Percentiles rank a stretch among this genome's conserved stretches.
phyloP scores from a whole-genome alignment of 139 green algal genomes.

The Cymbomonas tetramitiformis region DNA sequence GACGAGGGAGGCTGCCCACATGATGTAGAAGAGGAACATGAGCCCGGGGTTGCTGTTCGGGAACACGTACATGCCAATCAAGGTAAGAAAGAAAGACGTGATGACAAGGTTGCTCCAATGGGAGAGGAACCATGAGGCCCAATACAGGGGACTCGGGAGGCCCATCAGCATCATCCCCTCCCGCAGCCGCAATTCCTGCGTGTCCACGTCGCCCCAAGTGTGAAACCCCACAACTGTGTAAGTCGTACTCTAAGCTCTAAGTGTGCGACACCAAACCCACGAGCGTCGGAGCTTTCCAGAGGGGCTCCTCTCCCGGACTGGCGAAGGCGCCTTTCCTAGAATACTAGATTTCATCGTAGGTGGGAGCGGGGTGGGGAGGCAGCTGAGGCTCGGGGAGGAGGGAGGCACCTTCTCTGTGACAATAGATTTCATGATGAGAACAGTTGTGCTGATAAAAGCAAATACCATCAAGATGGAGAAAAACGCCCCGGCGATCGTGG shows the following conservation, averaged over 20 bases:
- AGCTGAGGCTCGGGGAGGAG: too few relatives aligned
- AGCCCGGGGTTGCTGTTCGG: constrained; percentile 12
- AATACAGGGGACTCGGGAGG: constrained; percentile 10
- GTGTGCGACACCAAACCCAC: too few relatives aligned
- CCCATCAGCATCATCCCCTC: constrained; percentile 26
- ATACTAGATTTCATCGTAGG: too few relatives aligned
- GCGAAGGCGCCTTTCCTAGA: too few relatives aligned
- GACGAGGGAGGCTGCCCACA: background rate
- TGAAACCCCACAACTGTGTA: too few relatives aligned
- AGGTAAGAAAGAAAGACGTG: background rate
- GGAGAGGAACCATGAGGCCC: constrained; percentile 19
- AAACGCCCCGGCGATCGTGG: constrained; percentile 7
- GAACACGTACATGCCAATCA: constrained; percentile 17
- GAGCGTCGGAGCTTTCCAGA: too few relatives aligned
- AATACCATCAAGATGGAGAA: constrained; percentile 12
- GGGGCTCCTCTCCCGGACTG: too few relatives aligned
- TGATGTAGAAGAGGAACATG: constrained; percentile 12
- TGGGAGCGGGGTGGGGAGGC: too few relatives aligned
- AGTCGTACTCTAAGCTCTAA: too few relatives aligned
- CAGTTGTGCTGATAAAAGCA: constrained; percentile 24
- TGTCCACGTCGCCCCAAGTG: too few relatives aligned
- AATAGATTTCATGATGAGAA: constrained; percentile 10
- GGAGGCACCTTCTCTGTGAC: constrained; percentile 26
- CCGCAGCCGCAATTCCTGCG: constrained; percentile 11
- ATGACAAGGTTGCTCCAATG: background rate